Percentiles rank a stretch among this genome's conserved stretches.
These are phyloP conservation scores for Chytriomyces sp. DNA, from an alignment of 192 early-diverging fungal genomes.

Conservation along the genomic window DNA sequence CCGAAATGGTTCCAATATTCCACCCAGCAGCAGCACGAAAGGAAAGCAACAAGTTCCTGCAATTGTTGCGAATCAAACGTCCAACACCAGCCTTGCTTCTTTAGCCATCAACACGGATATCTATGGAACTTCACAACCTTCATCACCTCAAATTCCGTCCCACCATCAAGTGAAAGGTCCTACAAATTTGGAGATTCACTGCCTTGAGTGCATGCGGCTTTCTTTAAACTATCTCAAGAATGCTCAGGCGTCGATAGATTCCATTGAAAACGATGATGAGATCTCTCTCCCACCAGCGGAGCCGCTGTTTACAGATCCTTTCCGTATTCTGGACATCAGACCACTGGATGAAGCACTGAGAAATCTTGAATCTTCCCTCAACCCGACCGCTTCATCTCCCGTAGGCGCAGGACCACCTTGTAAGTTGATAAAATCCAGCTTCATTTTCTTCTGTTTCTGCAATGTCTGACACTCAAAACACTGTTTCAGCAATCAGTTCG, in stretches of 20 bases:
- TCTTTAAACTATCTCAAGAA: slow-evolving; percentile 56
- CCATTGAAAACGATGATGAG: slow-evolving; percentile 24
- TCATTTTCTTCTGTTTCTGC: too few relatives aligned
- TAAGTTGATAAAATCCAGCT: too few relatives aligned
- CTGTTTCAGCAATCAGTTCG: too few relatives aligned
- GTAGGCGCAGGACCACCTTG: not conserved
- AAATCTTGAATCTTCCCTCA: not conserved
- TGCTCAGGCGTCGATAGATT: slow-evolving; percentile 47
- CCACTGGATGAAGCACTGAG: slow-evolving; percentile 20
- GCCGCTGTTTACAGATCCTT: slow-evolving; percentile 10
- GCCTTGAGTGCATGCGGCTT: slow-evolving; percentile 56
- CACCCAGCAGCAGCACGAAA: not conserved
- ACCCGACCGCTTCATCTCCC: not conserved
- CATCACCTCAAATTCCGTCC: slow-evolving; percentile 12
- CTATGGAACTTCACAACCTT: not conserved
- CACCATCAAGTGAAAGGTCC: slow-evolving; percentile 13
- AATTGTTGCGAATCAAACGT: not conserved
- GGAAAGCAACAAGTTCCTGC: not conserved
- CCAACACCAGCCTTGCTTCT: not conserved
- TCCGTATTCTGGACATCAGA: slow-evolving; percentile 33
- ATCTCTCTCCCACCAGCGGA: not conserved
- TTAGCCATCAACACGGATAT: slow-evolving; percentile 1
- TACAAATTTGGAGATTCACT: slow-evolving; percentile 46
- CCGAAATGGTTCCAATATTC: not conserved
- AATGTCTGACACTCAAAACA: too few relatives aligned